Evolutionary conservation across 306 rosid genomes (phyloP).

Genomic region (Lathyrus oleraceus): DNA sequence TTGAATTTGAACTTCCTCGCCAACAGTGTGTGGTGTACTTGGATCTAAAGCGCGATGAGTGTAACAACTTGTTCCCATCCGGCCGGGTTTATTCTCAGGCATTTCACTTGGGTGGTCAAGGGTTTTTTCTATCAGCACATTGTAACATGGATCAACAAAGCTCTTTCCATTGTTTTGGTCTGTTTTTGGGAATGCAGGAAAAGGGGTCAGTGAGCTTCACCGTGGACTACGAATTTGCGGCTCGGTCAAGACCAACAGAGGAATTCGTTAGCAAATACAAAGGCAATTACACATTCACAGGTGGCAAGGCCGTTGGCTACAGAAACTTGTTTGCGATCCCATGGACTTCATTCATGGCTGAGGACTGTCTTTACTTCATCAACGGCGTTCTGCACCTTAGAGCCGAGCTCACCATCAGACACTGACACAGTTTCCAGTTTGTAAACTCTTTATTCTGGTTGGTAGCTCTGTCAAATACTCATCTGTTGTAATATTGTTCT

Average conservation of each 20-base stretch:
- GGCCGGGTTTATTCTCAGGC: conserved; percentile 99
- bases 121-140: conserved; percentile 95
- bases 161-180: conserved; percentile 93
- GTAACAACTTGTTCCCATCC: conserved; percentile 71
- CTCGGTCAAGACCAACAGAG: conserved; percentile 74
- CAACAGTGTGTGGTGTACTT: conserved; percentile 93
- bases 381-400: conserved; percentile 91
- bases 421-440: conserved; percentile 37
- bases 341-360: conserved; percentile 84
- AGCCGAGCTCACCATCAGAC: conserved; percentile 91
- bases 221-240: conserved; percentile 94
- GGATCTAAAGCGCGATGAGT: conserved; percentile 93
- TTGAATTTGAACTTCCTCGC: conserved; percentile 89
- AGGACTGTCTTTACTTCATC: conserved; percentile 80
- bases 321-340: conserved; percentile 83
- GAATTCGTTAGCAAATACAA: conserved; percentile 92
- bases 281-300: conserved; percentile 93
- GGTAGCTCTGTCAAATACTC: conserved; percentile 19
- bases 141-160: conserved; percentile 99
- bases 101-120: conserved; percentile 97
- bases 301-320: conserved; percentile 98
- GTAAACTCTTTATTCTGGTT: conserved; percentile 24
- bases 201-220: conserved; percentile 91
- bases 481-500: conserved; percentile 1
- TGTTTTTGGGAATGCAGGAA: conserved; percentile 97